Evolutionary conservation across 1,284 basidiomycete species (phyloP).

Genomic region (Cutaneotrichosporon sp.): DNA sequence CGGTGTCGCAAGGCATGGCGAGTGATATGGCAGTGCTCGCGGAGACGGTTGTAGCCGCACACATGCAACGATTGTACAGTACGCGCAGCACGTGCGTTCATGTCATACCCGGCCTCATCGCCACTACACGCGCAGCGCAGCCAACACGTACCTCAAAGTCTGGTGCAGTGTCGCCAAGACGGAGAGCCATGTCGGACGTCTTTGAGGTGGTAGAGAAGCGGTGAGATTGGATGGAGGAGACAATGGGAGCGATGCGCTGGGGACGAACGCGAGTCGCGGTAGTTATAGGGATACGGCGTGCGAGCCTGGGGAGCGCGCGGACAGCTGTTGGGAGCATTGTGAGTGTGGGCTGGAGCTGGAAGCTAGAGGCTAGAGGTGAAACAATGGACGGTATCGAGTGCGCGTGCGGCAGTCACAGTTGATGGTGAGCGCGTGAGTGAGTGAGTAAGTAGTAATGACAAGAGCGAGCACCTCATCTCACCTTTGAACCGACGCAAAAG

Average conservation of each 20-base stretch:
- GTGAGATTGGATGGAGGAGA: constrained; percentile 1
- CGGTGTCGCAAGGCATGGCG: constrained; percentile 35
- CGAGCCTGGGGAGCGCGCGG: background rate
- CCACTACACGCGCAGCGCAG: background rate
- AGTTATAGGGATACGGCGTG: background rate
- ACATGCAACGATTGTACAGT: background rate
- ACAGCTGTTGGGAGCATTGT: background rate
- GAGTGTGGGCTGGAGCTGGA: too few species aligned
- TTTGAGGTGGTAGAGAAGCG: background rate
- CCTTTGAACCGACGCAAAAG: too few species aligned
- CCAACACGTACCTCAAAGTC: constrained; percentile 33
- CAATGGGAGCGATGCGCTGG: background rate
- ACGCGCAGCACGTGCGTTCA: background rate
- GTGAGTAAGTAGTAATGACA: too few species aligned
- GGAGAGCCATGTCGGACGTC: constrained; percentile 38
- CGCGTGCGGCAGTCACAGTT: too few species aligned
- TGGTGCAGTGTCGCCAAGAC: constrained; percentile 44
- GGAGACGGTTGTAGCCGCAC: too few species aligned
- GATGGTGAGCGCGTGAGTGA: too few species aligned
- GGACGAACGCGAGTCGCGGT: background rate
- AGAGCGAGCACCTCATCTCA: too few species aligned
- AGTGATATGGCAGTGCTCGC: too few species aligned
- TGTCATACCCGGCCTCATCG: too few species aligned
- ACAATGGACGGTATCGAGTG: too few species aligned
- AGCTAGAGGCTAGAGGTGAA: too few species aligned